Base-by-base conservation (phyloP, 805 yeast genomes). In the Wickerhamiella vanderwaltii region DNA sequence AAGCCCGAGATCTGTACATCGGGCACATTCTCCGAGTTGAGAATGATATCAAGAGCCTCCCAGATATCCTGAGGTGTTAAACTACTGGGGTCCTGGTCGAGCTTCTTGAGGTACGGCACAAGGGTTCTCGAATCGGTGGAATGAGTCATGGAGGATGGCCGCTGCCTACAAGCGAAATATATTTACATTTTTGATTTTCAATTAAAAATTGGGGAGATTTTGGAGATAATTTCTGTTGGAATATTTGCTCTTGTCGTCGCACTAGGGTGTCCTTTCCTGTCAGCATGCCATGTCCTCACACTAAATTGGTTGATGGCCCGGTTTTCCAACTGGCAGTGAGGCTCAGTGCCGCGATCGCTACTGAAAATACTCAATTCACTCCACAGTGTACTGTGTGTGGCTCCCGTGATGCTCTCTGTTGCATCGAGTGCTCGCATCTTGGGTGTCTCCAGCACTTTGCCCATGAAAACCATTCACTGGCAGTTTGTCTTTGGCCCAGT, bases 1-100 rank as follows among this genome's bases (percentile, higher is more conserved):
- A 91, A 87, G 7, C 91, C 55, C 0, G 88, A 76, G 9, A 77
- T 66, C 55, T 84, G 93, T 23, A 83, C 66, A 39, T 79, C 81
- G 9, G 75, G 62, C 3, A 81, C 75, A 19, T 72, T 58, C 3
- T 77, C 77, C 15, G 45, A 43, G 29, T 41, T 43, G 30, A 53
- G 45, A 35, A 54, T 52, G 17, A 48, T 43, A 30, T 70, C 64
- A 54, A 85, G 71, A 1, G 84, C 91, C 1, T 64, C 61, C 7
- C 77, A 60, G 32, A 87, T 65, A 43, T 86, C 94, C 4, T 59
- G 58, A 0, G 85, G 75, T 0, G 76, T 68, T 43, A 87, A 66
- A 29, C 66, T 64, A 7, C 79, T 78, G 0, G 88, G 84, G 22
- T 66, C 67, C 15, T 59, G 56, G 28, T 83, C 58, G 31, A 86